Percentiles rank a stretch among this genome's conserved stretches.
Conservation (phyloP, 805 yeast species). For the Brettanomyces bruxellensis region DNA sequence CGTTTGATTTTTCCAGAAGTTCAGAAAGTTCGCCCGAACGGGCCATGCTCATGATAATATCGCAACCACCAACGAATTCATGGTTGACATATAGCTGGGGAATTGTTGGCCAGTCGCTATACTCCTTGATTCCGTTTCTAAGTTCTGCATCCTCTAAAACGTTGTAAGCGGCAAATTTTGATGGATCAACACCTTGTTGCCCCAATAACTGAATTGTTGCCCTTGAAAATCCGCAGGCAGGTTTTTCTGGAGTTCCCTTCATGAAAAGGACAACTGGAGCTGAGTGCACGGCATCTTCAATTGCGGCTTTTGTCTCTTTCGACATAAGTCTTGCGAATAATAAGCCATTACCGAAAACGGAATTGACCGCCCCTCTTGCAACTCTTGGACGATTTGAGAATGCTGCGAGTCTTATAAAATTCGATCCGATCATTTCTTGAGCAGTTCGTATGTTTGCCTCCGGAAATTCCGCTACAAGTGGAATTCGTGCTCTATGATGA, state of each 20-base stretch:
- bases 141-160: constrained; percentile 92
- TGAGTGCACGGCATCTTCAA: constrained; percentile 73
- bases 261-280: constrained; percentile 95
- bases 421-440: no score
- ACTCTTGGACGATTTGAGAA: no score
- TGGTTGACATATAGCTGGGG: constrained; percentile 89
- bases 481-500: no score
- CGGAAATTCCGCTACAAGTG: no score
- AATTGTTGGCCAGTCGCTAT: constrained; percentile 95
- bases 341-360: no score
- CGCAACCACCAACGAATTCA: constrained; percentile 97
- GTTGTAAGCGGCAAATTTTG: constrained; percentile 92
- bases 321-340: constrained; percentile 38
- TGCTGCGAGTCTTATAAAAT: no score
- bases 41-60: constrained; percentile 86
- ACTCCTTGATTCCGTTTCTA: constrained; percentile 93
- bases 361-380: no score
- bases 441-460: no score
- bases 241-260: constrained; percentile 98
- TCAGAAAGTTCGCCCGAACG: constrained; percentile 85
- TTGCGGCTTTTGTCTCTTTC: constrained; percentile 73
- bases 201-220: constrained; percentile 91
- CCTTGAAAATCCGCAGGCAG: constrained; percentile 95
- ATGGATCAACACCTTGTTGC: constrained; percentile 95
- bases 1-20: constrained; percentile 67